These are phyloP conservation scores for Fusarium sp. DNA, from an alignment of 2,329 filamentous ascomycete species.

Conservation along the genomic window DNA sequence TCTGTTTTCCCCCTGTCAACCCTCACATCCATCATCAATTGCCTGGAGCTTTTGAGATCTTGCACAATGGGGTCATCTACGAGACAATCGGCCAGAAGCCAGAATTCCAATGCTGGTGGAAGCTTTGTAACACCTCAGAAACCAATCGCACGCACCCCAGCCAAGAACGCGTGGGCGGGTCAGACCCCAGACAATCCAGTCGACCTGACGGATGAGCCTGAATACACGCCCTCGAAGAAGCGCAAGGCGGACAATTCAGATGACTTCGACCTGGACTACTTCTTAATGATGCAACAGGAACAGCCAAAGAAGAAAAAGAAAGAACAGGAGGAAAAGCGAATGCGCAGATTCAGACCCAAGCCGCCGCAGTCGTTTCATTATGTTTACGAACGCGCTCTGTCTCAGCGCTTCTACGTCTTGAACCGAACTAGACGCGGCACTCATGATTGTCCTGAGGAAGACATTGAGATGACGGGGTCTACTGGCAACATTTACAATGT, in stretches of 20 bases:
- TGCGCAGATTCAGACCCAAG: conserved; percentile 49
- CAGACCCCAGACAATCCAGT: conserved; percentile 10
- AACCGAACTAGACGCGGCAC: conserved; percentile 52
- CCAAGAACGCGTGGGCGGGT: conserved; percentile 2
- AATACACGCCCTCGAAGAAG: conserved; percentile 27
- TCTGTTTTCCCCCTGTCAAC: background rate
- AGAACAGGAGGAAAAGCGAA: conserved; percentile 49
- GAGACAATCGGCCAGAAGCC: background rate
- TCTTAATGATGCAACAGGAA: background rate
- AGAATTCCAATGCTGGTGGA: background rate
- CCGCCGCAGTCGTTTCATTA: conserved; percentile 52
- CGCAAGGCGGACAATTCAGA: conserved; percentile 18
- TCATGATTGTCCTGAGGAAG: conserved; percentile 59
- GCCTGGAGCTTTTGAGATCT: background rate
- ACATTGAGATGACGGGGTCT: conserved; percentile 69
- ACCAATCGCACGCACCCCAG: background rate
- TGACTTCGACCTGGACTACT: background rate
- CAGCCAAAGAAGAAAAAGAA: conserved; percentile 27
- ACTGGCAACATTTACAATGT: conserved; percentile 76
- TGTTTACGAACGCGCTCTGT: conserved; percentile 54
- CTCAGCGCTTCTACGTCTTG: conserved; percentile 62
- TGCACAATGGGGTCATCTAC: conserved; percentile 15
- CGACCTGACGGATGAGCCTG: conserved; percentile 6
- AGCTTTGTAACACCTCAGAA: conserved; percentile 7
- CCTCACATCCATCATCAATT: background rate